Conservation (phyloP, 2,329 filamentous ascomycete species). For the Pseudocercospora eumusae region DNA sequence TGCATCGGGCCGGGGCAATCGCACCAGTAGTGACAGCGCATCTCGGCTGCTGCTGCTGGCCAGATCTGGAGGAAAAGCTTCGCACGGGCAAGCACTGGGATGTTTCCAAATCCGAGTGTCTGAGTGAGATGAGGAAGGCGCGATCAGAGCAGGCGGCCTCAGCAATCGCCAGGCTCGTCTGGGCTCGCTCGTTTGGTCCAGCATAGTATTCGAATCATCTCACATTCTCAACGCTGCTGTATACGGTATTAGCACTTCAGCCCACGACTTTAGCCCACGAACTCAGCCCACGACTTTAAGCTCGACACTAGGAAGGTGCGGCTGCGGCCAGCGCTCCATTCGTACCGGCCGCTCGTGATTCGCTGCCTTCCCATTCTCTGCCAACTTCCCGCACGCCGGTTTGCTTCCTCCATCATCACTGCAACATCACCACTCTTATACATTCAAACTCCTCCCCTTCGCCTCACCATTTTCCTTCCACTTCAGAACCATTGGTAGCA, state of each 20-base stretch:
- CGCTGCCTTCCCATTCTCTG: slow-evolving; percentile 9
- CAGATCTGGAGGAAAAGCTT: slow-evolving; percentile 1
- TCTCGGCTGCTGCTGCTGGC: slow-evolving; percentile 2
- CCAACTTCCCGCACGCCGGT: slow-evolving; percentile 9
- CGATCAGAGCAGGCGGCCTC: not conserved
- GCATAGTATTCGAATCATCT: too few relatives aligned
- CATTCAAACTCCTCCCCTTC: too few relatives aligned
- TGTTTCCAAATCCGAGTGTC: slow-evolving; percentile 9
- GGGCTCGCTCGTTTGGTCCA: too few relatives aligned
- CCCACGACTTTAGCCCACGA: not conserved
- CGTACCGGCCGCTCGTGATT: not conserved
- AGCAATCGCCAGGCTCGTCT: not conserved
- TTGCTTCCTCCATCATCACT: not conserved
- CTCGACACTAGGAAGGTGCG: not conserved
- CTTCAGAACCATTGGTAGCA: slow-evolving; percentile 9
- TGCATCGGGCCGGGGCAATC: slow-evolving; percentile 1
- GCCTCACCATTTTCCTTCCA: not conserved
- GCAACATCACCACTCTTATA: too few relatives aligned
- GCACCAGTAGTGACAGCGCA: not conserved
- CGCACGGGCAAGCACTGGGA: not conserved
- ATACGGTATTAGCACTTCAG: too few relatives aligned
- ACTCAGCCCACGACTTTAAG: too few relatives aligned
- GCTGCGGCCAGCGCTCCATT: slow-evolving; percentile 1
- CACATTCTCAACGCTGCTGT: not conserved
- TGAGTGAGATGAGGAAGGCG: not conserved